Base-by-base conservation (phyloP, 2,329 filamentous ascomycete genomes). In the Penicillium sp. region DNA sequence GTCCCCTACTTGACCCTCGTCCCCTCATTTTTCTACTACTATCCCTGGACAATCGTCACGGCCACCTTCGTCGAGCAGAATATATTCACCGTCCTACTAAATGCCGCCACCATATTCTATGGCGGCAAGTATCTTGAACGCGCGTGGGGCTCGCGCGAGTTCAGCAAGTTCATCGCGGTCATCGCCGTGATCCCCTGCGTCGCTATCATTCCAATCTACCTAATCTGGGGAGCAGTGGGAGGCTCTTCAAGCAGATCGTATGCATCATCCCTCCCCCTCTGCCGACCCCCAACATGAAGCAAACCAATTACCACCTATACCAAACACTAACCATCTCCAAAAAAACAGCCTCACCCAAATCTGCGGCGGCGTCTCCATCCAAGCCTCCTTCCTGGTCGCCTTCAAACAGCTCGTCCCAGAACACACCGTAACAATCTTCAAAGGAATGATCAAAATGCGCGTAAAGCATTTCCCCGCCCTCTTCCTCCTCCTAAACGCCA, bases 361-460 rank as follows among this genome's bases (percentile, higher is more conserved):
- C 71, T 90, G 90, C 67, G 94, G 94, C 67, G 93, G 92, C 55
- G 88, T 96, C 62, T 87, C 93, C 17, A 82, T 97, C 57, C 93
- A 97, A 75, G 92, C 94, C 47, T 88, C 90, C 61, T 97, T 97
- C 79, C 89, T 99, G 61, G 91, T 97, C 68, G 91, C 93, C 54
- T 96, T 97, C 78, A 97, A 96, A 78, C 94, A 99, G 77, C 90
- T 99, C 50, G 89, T 97, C 37, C 94, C 94, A 23, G 93, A 96
- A 61, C 94, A 99, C 76, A 99, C 94, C 12, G 93, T 97, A 53
- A 94, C 93, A 5, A 85, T 99, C 58, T 93, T 96, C 79, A 89
- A 89, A 63, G 92, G 92, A 63, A 80, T 96, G 60, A 74, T 97
- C 58, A 96, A 94, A 59, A 86, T 97, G 74, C 90, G 93, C 66